phyloP scores from a whole-genome alignment of 805 yeast species.

The Dipodascopsis uninucleata region DNA sequence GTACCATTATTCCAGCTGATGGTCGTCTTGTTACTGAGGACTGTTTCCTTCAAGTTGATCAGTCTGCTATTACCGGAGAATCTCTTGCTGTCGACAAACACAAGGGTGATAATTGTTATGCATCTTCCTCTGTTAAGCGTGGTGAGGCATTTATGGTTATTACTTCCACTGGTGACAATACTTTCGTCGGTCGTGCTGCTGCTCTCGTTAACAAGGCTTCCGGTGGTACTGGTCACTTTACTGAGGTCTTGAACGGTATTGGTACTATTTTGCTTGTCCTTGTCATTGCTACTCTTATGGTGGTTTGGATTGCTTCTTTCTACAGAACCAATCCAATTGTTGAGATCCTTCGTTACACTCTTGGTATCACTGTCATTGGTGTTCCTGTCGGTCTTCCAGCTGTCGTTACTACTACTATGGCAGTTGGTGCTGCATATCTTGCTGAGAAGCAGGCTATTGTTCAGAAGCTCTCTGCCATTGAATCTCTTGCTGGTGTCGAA shows the following conservation, averaged over 20 bases:
- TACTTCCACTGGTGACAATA: slow-evolving; percentile 91
- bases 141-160: slow-evolving; percentile 94
- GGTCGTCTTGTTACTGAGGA: slow-evolving; percentile 86
- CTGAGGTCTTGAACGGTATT: slow-evolving; percentile 96
- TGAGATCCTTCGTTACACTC: slow-evolving; percentile 81
- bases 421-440: slow-evolving; percentile 98
- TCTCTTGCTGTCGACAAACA: slow-evolving; percentile 92
- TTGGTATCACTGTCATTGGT: slow-evolving; percentile 95
- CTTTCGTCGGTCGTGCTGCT: slow-evolving; percentile 97
- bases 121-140: slow-evolving; percentile 91
- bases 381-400: slow-evolving; percentile 99
- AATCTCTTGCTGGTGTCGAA: slow-evolving; percentile 96
- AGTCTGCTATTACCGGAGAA: slow-evolving; percentile 97
- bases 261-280: slow-evolving; percentile 88
- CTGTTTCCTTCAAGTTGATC: slow-evolving; percentile 85
- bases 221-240: slow-evolving; percentile 91
- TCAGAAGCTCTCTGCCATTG: slow-evolving; percentile 94
- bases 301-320: slow-evolving; percentile 92
- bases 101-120: slow-evolving; percentile 80
- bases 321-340: slow-evolving; percentile 87
- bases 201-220: slow-evolving; percentile 92
- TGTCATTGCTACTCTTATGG: slow-evolving; percentile 79
- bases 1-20: slow-evolving; percentile 89
- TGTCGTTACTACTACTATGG: slow-evolving; percentile 98
- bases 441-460: slow-evolving; percentile 97